Evolutionary conservation across 768 basidiomycete genomes (phyloP).

Genomic region (Roridomyces roridus): DNA sequence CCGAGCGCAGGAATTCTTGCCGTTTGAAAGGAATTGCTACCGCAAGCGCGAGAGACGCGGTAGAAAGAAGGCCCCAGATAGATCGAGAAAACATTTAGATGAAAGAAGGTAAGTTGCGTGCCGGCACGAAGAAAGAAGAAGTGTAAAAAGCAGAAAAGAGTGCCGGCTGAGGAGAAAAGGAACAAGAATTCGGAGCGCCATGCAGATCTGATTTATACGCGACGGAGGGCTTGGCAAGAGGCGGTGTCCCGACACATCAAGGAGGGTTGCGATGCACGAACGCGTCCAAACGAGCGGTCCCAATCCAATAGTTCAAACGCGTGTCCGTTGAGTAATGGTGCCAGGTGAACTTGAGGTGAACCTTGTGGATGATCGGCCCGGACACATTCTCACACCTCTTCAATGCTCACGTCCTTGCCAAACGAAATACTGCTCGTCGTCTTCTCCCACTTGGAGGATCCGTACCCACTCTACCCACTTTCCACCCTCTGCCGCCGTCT

Average conservation of each 20-base stretch:
- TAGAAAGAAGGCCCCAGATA: not conserved
- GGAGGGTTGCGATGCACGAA: too few species aligned
- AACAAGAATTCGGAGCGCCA: too few species aligned
- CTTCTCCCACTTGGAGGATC: slow-evolving; percentile 13
- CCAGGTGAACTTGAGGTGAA: too few species aligned
- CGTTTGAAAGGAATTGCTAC: slow-evolving; percentile 5
- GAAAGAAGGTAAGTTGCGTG: not conserved
- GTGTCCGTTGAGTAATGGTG: too few species aligned
- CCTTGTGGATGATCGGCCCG: too few species aligned
- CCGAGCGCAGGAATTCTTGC: not conserved
- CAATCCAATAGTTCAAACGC: too few species aligned
- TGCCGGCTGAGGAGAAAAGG: too few species aligned
- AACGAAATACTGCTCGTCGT: slow-evolving; percentile 27
- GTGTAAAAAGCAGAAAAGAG: not conserved
- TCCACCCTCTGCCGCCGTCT: slow-evolving; percentile 22
- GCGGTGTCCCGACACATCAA: too few species aligned
- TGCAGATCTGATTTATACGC: too few species aligned
- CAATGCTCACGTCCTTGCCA: slow-evolving; percentile 27
- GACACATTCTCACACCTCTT: too few species aligned
- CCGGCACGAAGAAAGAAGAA: slow-evolving; percentile 6
- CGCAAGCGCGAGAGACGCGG: slow-evolving; percentile 9
- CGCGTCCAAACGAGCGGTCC: too few species aligned
- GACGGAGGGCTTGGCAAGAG: not conserved
- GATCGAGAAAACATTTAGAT: slow-evolving; percentile 16
- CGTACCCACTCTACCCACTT: slow-evolving; percentile 15